Percentiles rank a stretch among this genome's conserved stretches.
Evolutionary conservation across 768 basidiomycete species (phyloP).

Genomic region (Tylopilus cervinicoccineus): DNA sequence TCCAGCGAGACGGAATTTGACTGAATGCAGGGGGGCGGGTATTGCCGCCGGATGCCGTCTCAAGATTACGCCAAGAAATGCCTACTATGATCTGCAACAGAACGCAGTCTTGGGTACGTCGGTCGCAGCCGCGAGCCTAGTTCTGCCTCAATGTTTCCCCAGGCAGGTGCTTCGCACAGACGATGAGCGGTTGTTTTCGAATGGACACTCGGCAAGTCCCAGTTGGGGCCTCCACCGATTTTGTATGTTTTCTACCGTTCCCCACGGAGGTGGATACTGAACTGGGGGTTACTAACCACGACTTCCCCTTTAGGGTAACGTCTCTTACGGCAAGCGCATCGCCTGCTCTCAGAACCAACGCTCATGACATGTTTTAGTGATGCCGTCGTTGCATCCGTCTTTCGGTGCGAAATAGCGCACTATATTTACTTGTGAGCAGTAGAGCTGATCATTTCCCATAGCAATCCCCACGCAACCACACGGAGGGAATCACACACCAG

Average conservation of each 20-base stretch:
- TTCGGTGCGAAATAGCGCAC: constrained; percentile 41
- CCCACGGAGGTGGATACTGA: not conserved
- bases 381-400: constrained; percentile 62
- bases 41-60: constrained; percentile 57
- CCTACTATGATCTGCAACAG: constrained; percentile 58
- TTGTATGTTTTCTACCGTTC: constrained; percentile 44
- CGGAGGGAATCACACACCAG: constrained; percentile 75
- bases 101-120: constrained; percentile 51
- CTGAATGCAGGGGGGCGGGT: constrained; percentile 53
- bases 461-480: constrained; percentile 68
- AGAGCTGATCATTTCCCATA: constrained; percentile 32
- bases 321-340: constrained; percentile 55
- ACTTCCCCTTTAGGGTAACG: constrained; percentile 55
- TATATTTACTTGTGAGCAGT: not conserved
- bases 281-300: constrained; percentile 2
- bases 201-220: constrained; percentile 33
- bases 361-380: constrained; percentile 34
- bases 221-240: constrained; percentile 68
- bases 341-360: constrained; percentile 3
- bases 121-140: not conserved
- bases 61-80: constrained; percentile 36
- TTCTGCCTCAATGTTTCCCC: constrained; percentile 5
- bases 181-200: constrained; percentile 43
- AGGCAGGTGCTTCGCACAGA: constrained; percentile 54
- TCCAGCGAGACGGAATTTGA: constrained; percentile 5